Evolutionary conservation across 2,329 filamentous ascomycete genomes (phyloP).

Genomic region (Helotiales sp.): DNA sequence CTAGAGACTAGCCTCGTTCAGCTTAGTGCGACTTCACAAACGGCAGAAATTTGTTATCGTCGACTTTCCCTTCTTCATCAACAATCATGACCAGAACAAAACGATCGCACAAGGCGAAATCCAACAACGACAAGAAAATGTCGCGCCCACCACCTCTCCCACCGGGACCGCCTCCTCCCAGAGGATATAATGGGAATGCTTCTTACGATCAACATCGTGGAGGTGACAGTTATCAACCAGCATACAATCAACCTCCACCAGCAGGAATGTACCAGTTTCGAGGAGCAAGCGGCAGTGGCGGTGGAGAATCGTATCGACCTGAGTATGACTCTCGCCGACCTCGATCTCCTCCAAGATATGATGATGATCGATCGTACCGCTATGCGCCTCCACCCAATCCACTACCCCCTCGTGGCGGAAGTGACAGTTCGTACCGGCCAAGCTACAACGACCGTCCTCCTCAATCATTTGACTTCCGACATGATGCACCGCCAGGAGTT

Average conservation of each 20-base stretch:
- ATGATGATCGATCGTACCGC: constrained; percentile 2
- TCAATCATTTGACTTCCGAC: constrained; percentile 32
- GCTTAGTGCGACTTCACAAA: background rate
- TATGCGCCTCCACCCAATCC: background rate
- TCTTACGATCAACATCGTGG: constrained; percentile 7
- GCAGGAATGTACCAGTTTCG: constrained; percentile 29
- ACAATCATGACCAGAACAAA: constrained; percentile 3
- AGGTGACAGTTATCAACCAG: constrained; percentile 11
- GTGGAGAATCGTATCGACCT: constrained; percentile 5
- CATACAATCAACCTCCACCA: constrained; percentile 5
- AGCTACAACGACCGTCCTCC: background rate
- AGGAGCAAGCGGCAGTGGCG: constrained; percentile 7
- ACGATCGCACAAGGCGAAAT: background rate
- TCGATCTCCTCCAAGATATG: constrained; percentile 20
- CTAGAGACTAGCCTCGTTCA: background rate
- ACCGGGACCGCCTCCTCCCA: constrained; percentile 17
- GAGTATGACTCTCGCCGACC: constrained; percentile 9
- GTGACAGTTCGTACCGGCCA: constrained; percentile 6
- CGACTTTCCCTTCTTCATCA: background rate
- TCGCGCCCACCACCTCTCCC: constrained; percentile 32
- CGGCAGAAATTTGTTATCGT: background rate
- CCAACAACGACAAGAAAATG: constrained; percentile 24
- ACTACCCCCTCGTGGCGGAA: background rate
- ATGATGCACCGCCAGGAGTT: constrained; percentile 33
- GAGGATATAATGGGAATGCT: constrained; percentile 4